phyloP scores from a whole-genome alignment of 768 basidiomycete genomes.

The Lentinula sp. region DNA sequence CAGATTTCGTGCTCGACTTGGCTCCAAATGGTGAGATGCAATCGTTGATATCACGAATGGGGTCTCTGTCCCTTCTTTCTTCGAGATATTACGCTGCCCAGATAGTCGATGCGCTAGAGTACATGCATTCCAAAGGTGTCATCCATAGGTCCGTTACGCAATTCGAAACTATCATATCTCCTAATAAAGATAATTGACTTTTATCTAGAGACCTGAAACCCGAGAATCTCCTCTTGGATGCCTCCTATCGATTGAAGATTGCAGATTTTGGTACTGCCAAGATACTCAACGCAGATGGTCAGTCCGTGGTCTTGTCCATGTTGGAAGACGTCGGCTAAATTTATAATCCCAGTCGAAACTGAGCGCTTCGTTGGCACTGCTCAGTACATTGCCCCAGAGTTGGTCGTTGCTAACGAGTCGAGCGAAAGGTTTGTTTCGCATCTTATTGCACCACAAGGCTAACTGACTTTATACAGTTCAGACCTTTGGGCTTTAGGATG shows the following conservation, averaged over 20 bases:
- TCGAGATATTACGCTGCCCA: constrained; percentile 86
- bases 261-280: constrained; percentile 96
- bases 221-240: constrained; percentile 88
- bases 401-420: constrained; percentile 68
- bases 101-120: constrained; percentile 80
- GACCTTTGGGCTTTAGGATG: constrained; percentile 97
- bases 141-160: constrained; percentile 64
- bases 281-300: constrained; percentile 53
- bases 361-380: constrained; percentile 87
- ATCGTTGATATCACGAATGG: constrained; percentile 62
- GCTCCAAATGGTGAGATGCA: constrained; percentile 77
- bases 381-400: constrained; percentile 85
- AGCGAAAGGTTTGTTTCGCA: constrained; percentile 56
- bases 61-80: constrained; percentile 79
- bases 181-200: not conserved
- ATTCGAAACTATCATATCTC: not conserved
- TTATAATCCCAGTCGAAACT: constrained; percentile 35
- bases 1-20: constrained; percentile 78
- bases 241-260: constrained; percentile 83
- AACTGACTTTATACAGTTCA: constrained; percentile 43
- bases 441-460: constrained; percentile 6
- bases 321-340: constrained; percentile 7
- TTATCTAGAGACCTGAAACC: constrained; percentile 65
- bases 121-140: constrained; percentile 87
- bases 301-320: constrained; percentile 17